Evolutionary conservation across 1,139 yeast genomes (phyloP).

Genomic region (Suzukiozyma palmioleophila): DNA sequence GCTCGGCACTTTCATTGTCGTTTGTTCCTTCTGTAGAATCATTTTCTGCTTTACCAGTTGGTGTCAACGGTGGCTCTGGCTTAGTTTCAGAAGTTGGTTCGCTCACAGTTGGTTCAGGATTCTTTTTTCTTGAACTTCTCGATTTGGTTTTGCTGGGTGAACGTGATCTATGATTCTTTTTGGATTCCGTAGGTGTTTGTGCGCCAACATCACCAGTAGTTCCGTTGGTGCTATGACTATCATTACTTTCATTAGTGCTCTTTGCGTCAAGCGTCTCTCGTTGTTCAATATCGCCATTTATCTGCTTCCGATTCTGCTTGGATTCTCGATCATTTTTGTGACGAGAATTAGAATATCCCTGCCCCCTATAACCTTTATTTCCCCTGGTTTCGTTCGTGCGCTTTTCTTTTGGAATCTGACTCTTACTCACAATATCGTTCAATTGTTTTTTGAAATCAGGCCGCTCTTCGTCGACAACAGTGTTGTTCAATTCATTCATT

Average conservation of each 20-base stretch:
- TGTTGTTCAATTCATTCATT: not conserved
- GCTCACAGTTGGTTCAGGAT: too few species aligned
- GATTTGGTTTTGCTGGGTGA: too few species aligned
- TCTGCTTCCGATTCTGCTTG: not conserved
- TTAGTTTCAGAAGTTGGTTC: too few species aligned
- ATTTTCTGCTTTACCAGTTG: too few species aligned
- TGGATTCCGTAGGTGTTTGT: too few species aligned
- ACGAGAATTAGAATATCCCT: not conserved
- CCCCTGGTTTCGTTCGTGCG: not conserved
- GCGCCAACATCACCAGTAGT: too few species aligned
- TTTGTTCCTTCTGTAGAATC: too few species aligned
- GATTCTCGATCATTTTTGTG: not conserved
- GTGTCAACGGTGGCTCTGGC: too few species aligned
- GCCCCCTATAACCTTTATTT: not conserved
- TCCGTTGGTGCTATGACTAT: too few species aligned
- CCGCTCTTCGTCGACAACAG: conserved; percentile 15
- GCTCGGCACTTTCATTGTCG: not conserved
- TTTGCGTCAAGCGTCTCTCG: not conserved
- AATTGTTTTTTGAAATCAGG: conserved; percentile 33
- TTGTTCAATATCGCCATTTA: not conserved
- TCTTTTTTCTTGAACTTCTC: too few species aligned
- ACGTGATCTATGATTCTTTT: too few species aligned
- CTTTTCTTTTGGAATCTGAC: not conserved
- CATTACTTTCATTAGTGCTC: not conserved
- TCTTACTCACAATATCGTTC: conserved; percentile 21